Percentiles rank a stretch among this genome's conserved stretches.
Evolutionary conservation across 1,284 basidiomycete genomes (phyloP).

Genomic region (Pseudozyma tsukubaensis): DNA sequence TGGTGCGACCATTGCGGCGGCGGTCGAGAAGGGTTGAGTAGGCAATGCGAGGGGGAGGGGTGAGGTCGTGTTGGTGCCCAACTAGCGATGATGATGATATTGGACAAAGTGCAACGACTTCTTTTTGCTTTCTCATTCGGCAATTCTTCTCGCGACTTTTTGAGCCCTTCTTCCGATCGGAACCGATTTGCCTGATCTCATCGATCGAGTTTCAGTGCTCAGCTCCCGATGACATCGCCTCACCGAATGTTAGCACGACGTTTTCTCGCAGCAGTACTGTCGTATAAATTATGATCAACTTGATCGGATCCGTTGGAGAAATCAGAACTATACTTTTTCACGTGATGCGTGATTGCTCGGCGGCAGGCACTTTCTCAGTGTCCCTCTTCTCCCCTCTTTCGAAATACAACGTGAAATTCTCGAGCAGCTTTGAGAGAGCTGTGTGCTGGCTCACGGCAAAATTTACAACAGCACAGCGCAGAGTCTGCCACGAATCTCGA

Average conservation of each 20-base stretch:
- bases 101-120: neutral
- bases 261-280: neutral
- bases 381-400: no score
- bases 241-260: neutral
- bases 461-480: no score
- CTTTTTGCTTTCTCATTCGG: neutral
- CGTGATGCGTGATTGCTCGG: no score
- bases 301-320: no score
- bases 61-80: neutral
- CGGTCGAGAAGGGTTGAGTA: neutral
- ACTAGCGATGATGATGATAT: neutral
- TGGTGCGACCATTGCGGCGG: slow-evolving; percentile 19
- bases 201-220: neutral
- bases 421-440: no score
- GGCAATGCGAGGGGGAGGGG: neutral
- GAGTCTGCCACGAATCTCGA: no score
- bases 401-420: no score
- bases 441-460: no score
- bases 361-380: no score
- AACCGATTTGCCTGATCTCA: neutral
- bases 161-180: neutral
- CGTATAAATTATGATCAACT: no score
- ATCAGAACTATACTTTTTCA: no score
- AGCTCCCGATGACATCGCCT: neutral
- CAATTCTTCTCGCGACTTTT: slow-evolving; percentile 5